Evolutionary conservation across 2,329 filamentous ascomycete species (phyloP).

Genomic region (Trichoderma hamatum): DNA sequence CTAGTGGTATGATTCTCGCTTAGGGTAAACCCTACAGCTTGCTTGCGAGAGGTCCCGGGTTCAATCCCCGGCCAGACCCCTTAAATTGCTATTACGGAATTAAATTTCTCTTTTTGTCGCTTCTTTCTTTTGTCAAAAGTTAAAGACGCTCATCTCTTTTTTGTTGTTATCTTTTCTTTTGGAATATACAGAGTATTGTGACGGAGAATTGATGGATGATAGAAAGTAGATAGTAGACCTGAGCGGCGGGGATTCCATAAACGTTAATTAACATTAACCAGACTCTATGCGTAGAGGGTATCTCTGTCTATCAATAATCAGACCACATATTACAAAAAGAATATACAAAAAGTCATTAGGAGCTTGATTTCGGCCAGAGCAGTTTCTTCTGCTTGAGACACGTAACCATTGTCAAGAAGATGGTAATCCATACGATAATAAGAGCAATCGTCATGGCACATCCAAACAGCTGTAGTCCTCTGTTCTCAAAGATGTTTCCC

Average conservation of each 20-base stretch:
- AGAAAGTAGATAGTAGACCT: neutral
- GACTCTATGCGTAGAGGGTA: neutral
- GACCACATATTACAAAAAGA: neutral
- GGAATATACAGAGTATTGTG: neutral
- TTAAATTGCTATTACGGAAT: neutral
- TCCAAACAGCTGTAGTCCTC: constrained; percentile 66
- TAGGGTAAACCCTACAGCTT: constrained; percentile 24
- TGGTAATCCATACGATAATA: constrained; percentile 67
- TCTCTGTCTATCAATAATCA: neutral
- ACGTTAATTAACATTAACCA: neutral
- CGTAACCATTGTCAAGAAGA: constrained; percentile 70
- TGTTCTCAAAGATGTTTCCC: constrained; percentile 61
- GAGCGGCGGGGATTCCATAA: neutral
- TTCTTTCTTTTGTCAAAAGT: neutral
- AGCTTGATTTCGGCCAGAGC: constrained; percentile 62
- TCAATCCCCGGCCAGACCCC: constrained; percentile 52
- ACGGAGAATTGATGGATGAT: neutral
- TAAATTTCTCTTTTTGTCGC: neutral
- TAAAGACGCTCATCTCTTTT: too few species aligned
- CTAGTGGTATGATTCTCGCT: constrained; percentile 28
- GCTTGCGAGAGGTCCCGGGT: constrained; percentile 51
- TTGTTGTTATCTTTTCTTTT: neutral
- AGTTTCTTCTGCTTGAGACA: constrained; percentile 69
- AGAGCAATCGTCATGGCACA: constrained; percentile 68
- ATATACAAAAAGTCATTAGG: neutral